Evolutionary conservation across 441 rosid genomes (phyloP).

Genomic region (Hura crepitans): DNA sequence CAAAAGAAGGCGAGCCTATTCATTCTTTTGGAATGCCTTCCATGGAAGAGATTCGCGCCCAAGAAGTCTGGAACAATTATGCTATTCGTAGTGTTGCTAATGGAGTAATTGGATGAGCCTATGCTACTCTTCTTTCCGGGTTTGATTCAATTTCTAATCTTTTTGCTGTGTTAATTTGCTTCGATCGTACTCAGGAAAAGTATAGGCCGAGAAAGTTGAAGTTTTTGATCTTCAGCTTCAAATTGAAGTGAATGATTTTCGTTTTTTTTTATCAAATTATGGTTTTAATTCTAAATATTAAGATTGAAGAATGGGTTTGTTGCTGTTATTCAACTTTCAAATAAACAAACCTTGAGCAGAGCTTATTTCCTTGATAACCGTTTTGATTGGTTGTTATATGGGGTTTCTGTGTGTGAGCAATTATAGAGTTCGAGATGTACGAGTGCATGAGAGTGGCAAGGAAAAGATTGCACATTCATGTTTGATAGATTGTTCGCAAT

Average conservation of each 20-base stretch:
- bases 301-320: background rate
- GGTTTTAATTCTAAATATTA: background rate
- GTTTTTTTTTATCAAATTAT: background rate
- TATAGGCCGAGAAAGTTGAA: no score
- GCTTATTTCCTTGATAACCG: background rate
- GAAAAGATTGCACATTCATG: background rate
- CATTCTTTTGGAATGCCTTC: constrained; percentile 76
- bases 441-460: background rate
- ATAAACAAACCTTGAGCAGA: background rate
- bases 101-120: constrained; percentile 76
- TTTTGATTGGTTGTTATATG: background rate
- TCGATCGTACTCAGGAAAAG: no score
- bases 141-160: background rate
- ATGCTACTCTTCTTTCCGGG: background rate
- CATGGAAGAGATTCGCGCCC: constrained; percentile 81
- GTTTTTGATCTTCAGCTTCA: no score
- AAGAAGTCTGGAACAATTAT: constrained; percentile 92
- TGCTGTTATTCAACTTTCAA: background rate
- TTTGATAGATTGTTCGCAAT: background rate
- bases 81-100: constrained; percentile 72
- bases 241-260: no score
- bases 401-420: background rate
- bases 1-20: constrained; percentile 25
- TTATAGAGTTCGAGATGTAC: background rate
- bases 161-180: background rate